Evolutionary conservation across 108 stramenopile species (phyloP), one percentile per base, ranked within the genome.

Genomic region (Skeletonema costatum): DNA sequence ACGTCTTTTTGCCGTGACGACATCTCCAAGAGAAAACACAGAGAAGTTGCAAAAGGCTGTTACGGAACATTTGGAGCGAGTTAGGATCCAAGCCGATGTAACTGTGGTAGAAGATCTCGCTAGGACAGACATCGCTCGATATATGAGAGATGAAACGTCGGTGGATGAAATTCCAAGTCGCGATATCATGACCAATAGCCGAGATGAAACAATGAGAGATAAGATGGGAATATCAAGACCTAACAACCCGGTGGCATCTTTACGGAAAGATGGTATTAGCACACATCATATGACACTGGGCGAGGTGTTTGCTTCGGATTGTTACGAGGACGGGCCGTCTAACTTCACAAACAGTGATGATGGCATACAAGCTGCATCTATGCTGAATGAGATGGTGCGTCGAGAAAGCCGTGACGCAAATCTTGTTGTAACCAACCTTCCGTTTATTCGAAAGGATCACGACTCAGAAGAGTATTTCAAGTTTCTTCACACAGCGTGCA

Each of bases 361-460:
- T 68, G 48, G 51, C 41, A 63, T 44, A 29, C 17, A 62, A 8
- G 63, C 66, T 12, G 92, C 90, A 13, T 58, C 72, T 7, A 44
- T 70, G 16, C 44, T 94, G 56, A 95, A 95, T 71, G 42, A 76
- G 39, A 71, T 77, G 42, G 85, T 95, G 10, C 64, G 71, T 9
- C 69, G 72, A 65, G 64, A 89, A 66, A 89, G 87, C 75, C 31
- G 51, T 25, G 70, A 71, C 25, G 85, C 88, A 4, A 77, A 84
- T 58, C 84, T 95, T 30, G 87, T 95, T 31, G 90, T 95, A n/a
- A 85, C 90, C n/a, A 94, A 93, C 71, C 73, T 95, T 19, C 89
- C 90, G 4, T 70, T 89, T 29, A 85, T 91, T 48, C 80, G 63
- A 12, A 70, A 68, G 5, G 79, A 84, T 60, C 60, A 77, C 51